Base-by-base conservation (phyloP, 371 early-diverging fungal genomes). In the Mortierella sp. region DNA sequence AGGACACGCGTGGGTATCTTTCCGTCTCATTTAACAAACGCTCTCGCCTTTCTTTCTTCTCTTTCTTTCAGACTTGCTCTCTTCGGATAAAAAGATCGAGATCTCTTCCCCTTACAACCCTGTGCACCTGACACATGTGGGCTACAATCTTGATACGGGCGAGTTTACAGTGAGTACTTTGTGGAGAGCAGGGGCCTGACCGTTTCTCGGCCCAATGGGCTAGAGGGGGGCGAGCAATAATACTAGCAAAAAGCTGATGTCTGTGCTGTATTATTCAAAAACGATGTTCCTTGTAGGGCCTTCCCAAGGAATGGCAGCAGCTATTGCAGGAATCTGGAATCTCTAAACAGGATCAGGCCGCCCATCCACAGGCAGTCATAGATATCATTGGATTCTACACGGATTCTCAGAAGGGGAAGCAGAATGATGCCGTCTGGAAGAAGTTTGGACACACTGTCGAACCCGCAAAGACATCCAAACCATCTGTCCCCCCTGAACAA, bases 21-120 rank as follows among this genome's bases (percentile, higher is more conserved):
- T 34, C 34, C 34, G 4, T 34, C 23, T 27, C 53, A 34, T 30
- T 14, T 18, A 34, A 53, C 34, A 8, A 26, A 24, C 24, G 49
- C 26, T 19, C 14, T 24, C 49, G 13, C 6, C 27, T 54, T 47
- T 49, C 13, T 10, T 28, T 7, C 82, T 47, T 49, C 13, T 10
- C 12, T 7, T 47, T 49, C 13, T 10, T 28, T 7, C 82, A 90
- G 89, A 88, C 71, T 64, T 90, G 53, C 79, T 88, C 19, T 79
- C 81, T 18, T 84, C 87, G 51, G 87, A 87, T 69, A 92, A 91
- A 70, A 92, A 91, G 72, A 87, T 92, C 68, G 95, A 93, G 73
- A 98, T 98, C 58, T 96, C 97, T 6, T 90, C 93, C 14, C 98
- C 98, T 14, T 98, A 95, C 81, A 97, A 97, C 78, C 94, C 97